Base-by-base conservation (phyloP, 2,329 filamentous ascomycete genomes). In the Lasiodiplodia theobromae region DNA sequence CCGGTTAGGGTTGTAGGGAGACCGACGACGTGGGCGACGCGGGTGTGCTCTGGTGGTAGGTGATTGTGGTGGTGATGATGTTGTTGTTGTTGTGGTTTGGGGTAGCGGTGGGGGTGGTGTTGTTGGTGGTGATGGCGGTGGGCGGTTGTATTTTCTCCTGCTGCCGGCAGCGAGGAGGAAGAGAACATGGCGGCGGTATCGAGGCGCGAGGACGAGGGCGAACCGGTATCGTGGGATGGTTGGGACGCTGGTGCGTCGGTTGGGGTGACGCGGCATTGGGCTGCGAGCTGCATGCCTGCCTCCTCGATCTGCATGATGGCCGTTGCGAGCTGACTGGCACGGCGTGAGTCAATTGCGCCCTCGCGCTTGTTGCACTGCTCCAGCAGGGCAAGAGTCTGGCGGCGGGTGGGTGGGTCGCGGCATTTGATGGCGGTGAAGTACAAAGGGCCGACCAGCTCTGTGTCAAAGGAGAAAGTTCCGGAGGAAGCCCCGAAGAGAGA, bases 401-500 rank as follows among this genome's bases (percentile, higher is more conserved):
- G 49, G 25, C 65, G 65, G 28, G 25, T 54, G 28, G 38, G 11
- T 11, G 65, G 65, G 4, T 67, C 73, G 0, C 85, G 82, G 52
- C 85, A 87, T 69, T 86, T 86, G 3, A 83, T 67, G 0, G 82
- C 84, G 2, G 79, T 72, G 69, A 79, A 86, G 69, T 84, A 85
- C 2, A 86, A 75, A 0, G 82, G 79, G 7, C 52, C 65, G 40
- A 67, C 34, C 25, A 67, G 6, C 8, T 67, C 49, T 16, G 54
- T 57, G 31, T 66, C 64, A 52, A 57, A 66, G 28, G 64, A 66
- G 28, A 56, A 57, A 11, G 34, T 25, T 23, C 57, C 37, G 57
- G 57, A n/a, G 14, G 18, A 10, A 11, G 57, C 12, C 38, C 37
- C 37, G 38, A 40, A 14, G 38, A 16, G 5, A 23, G 40, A 63